These are phyloP conservation scores for Yamadazyma friedrichii DNA, from an alignment of 1,139 yeast species.

Conservation along the genomic window DNA sequence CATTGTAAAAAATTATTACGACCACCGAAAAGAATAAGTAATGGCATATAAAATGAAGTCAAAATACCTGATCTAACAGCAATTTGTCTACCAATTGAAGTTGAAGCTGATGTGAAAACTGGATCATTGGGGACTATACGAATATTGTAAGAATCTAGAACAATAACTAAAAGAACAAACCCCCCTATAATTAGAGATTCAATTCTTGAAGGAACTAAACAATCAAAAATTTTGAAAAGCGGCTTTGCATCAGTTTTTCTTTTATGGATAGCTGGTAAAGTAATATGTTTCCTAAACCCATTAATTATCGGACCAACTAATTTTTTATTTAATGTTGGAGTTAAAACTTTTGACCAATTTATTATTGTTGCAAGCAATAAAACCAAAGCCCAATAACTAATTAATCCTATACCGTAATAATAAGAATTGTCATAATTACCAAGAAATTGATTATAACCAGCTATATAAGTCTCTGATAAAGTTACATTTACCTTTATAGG, in stretches of 20 bases:
- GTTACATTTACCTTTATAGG: conserved; percentile 23
- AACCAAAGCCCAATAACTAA: conserved; percentile 50
- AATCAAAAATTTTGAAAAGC: conserved; percentile 20
- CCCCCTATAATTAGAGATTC: conserved; percentile 28
- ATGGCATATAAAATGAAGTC: conserved; percentile 23
- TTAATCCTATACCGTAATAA: conserved; percentile 46
- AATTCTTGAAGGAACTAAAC: conserved; percentile 29
- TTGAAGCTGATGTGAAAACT: conserved; percentile 22
- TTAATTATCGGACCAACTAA: conserved; percentile 28
- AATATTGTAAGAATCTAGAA: conserved; percentile 32
- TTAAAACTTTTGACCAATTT: conserved; percentile 41
- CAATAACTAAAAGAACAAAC: conserved; percentile 43
- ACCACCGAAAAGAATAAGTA: conserved; percentile 31
- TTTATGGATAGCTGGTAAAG: conserved; percentile 25
- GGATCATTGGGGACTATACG: conserved; percentile 19
- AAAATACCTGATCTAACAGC: conserved; percentile 34
- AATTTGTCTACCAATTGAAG: conserved; percentile 13
- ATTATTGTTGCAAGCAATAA: conserved; percentile 39
- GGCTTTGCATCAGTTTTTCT: conserved; percentile 24
- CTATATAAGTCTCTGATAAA: conserved; percentile 14
- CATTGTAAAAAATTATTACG: conserved; percentile 33
- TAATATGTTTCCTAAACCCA: conserved; percentile 28
- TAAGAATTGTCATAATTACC: conserved; percentile 40
- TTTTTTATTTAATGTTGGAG: conserved; percentile 24
- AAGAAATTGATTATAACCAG: conserved; percentile 26